Conservation (phyloP, 495 filamentous ascomycete genomes). For the Hypoxylon perforatum region DNA sequence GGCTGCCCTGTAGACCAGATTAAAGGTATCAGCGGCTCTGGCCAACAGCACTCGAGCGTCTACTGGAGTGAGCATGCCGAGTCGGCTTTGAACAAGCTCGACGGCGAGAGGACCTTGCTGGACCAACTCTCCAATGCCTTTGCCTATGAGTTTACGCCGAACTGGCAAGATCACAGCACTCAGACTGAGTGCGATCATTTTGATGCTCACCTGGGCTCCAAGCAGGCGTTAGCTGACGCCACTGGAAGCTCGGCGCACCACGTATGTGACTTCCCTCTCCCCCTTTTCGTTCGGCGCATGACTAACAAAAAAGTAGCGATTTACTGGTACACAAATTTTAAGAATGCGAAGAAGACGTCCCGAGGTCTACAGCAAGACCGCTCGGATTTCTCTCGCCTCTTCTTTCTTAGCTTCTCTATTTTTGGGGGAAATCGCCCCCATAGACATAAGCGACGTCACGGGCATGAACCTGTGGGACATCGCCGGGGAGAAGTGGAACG, state of each 20-base stretch:
- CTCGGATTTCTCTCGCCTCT: constrained; percentile 90
- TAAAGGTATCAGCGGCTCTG: constrained; percentile 86
- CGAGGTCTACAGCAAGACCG: constrained; percentile 79
- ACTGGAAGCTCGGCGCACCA: constrained; percentile 96
- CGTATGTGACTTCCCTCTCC: constrained; percentile 60
- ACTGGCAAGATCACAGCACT: constrained; percentile 98
- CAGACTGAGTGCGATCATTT: constrained; percentile 91
- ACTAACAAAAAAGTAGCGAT: constrained; percentile 70
- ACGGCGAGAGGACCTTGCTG: constrained; percentile 68
- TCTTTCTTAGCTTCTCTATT: constrained; percentile 95
- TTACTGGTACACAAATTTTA: constrained; percentile 97
- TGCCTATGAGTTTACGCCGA: constrained; percentile 87
- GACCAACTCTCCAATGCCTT: constrained; percentile 80
- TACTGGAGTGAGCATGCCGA: constrained; percentile 86
- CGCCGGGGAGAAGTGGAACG: constrained; percentile 74
- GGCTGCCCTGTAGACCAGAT: constrained; percentile 82
- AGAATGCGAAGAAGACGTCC: constrained; percentile 84
- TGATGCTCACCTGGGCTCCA: constrained; percentile 73
- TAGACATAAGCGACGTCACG: constrained; percentile 94
- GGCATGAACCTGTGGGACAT: constrained; percentile 99
- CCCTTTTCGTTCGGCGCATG: neutral
- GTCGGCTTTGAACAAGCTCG: constrained; percentile 66
- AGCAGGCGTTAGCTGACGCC: constrained; percentile 74
- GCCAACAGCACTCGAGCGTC: constrained; percentile 96
- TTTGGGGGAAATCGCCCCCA: constrained; percentile 83